Evolutionary conservation across 2,329 filamentous ascomycete genomes (phyloP).

Genomic region (Onygena corvina): DNA sequence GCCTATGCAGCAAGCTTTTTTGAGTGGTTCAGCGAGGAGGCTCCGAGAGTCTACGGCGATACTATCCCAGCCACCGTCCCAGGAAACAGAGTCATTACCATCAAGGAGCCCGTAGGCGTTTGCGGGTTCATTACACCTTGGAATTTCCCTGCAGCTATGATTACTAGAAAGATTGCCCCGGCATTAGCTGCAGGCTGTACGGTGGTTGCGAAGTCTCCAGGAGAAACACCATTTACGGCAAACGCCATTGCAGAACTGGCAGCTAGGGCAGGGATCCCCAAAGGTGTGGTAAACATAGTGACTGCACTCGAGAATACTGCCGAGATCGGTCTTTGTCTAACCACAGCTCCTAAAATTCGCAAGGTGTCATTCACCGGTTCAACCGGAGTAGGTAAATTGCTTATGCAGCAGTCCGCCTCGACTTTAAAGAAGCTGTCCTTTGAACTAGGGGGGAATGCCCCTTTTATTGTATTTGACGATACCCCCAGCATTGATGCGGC

Average conservation of each 20-base stretch:
- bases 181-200: constrained; percentile 88
- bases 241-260: constrained; percentile 79
- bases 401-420: constrained; percentile 79
- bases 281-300: constrained; percentile 81
- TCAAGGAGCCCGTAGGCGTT: constrained; percentile 56
- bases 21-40: constrained; percentile 53
- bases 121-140: constrained; percentile 56
- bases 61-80: constrained; percentile 49
- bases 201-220: constrained; percentile 79
- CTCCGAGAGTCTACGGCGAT: constrained; percentile 46
- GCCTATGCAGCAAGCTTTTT: constrained; percentile 49
- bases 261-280: constrained; percentile 74
- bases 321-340: constrained; percentile 64
- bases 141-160: constrained; percentile 50
- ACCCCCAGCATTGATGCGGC: constrained; percentile 70
- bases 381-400: constrained; percentile 54
- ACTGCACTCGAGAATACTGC: constrained; percentile 69
- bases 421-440: constrained; percentile 81
- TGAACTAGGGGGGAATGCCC: constrained; percentile 88
- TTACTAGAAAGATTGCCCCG: constrained; percentile 41
- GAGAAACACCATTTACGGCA: constrained; percentile 83
- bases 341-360: constrained; percentile 61
- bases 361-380: constrained; percentile 91
- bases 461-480: constrained; percentile 95
- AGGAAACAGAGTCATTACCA: constrained; percentile 49